Evolutionary conservation across 2,329 filamentous ascomycete genomes (phyloP), one percentile per base, ranked within the genome.

Genomic region (Diaporthe citri): DNA sequence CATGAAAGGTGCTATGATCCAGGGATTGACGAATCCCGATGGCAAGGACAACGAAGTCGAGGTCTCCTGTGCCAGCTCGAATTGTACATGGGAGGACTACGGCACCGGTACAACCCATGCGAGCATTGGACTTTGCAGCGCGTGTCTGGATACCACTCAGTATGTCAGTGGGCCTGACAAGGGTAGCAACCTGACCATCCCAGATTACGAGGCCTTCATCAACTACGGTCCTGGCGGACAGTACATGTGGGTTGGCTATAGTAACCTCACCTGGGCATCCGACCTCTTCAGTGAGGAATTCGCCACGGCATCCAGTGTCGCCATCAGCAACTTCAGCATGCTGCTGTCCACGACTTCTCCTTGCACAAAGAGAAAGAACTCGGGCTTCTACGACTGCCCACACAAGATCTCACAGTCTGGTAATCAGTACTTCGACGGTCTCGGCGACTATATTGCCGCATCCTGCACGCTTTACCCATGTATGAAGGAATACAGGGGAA

Each of bases 1-100:
- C 64, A 81, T 82, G 80, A 82, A 82, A 72, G 78, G 79, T 36
- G 74, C 80, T 22, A 81, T 82, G 79, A 75, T 82, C 69, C 78
- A 81, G 48, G 81, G 78, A 8, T 73, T 82, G 22, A 79, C 78
- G 3, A 78, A 81, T 36, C 80, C 80, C 2, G 72, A 66, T 1
- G 76, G 79, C 28, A 75, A 79, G 56, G 79, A 80, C 70, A 77
- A 60, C 34, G 74, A 71, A 6, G 77, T 79, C 51, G 66, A 76
- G 20, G 77, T 77, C 4, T 75, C 39, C 4, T 81, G 80, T 56
- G 62, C 73, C 3, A 80, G 78, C 1, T 79, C 79, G 6, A 80
- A 80, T 55, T 81, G 80, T 56, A 79, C 78, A 1, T 80, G 80
- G 72, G 25, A 75, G 5, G 73, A 74, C 28, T 76, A 77, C 15